Evolutionary conservation across 2,329 filamentous ascomycete species (phyloP), one percentile per base, ranked within the genome.

Genomic region (Colletotrichum eremochloae): DNA sequence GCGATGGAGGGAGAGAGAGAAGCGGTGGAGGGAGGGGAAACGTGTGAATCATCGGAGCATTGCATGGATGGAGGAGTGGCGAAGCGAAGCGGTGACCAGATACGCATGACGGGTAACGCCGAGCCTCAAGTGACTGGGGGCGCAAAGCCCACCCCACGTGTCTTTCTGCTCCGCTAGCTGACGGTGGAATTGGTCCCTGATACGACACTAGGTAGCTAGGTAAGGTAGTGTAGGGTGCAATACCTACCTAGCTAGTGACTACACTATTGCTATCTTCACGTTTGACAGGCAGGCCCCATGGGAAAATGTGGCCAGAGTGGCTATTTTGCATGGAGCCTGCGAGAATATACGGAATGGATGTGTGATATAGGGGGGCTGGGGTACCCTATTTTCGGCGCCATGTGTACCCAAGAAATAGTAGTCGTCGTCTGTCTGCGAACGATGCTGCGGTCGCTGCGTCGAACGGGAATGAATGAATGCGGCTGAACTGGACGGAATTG

Each of bases 21-120:
- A 18, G 42, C 42, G 42, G 42, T 44, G 42, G 42, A 44, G 14
- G 18, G 42, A 20, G 42, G 18, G 18, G 6, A 6, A 8, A 44
- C 42, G 42, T 44, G 42, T 64, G 46, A 66, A 65, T 46, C 29
- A 46, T 52, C 63, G 20, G 36, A 52, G 44, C 63, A 20, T 58
- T 42, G 40, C 12, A 42, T 33, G 50, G 24, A 31, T 7, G 38
- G 20, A 46, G 9, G 20, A 24, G 46, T 48, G 46, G 46, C 46
- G 46, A 24, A 48, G 46, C 14, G 46, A 42, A 48, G 61, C 61
- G 61, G 61, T 63, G 61, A 55, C 29, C 29, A 33, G 29, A 48
- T 46, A 8, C 1, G 44, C 44, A 46, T 46, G 44, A n/a, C 44
- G 44, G 44, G 8, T 46, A 46, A 46, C 44, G 44, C 44, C 44